Conservation (phyloP, 2,329 filamentous ascomycete species). For the Aspergillus intermedius region DNA sequence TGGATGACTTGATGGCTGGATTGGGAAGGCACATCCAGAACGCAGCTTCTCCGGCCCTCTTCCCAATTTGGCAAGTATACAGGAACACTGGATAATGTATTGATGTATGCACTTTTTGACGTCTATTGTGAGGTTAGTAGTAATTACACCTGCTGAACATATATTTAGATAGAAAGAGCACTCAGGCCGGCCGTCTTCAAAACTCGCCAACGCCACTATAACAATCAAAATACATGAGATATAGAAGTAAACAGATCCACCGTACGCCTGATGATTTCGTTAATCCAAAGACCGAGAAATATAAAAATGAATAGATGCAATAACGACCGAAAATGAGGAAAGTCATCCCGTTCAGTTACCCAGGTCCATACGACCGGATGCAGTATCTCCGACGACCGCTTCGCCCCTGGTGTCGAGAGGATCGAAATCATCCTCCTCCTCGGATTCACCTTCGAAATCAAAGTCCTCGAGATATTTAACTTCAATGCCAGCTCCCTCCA, state of each 20-base stretch:
- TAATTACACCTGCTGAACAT: conserved; percentile 8
- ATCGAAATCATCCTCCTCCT: conserved; percentile 31
- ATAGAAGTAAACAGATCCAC: conserved; percentile 16
- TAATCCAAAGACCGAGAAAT: conserved; percentile 1
- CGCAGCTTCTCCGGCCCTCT: too few species aligned
- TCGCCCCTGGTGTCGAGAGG: conserved; percentile 14
- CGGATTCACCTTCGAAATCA: conserved; percentile 52
- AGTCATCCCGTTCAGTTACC: conserved; percentile 20
- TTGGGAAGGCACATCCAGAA: too few species aligned
- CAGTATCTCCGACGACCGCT: conserved; percentile 22
- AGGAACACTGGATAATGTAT: too few species aligned
- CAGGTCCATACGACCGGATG: conserved; percentile 33
- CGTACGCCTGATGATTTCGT: conserved; percentile 20
- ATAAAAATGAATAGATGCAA: background rate
- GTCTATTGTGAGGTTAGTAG: conserved; percentile 15
- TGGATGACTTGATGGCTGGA: too few species aligned
- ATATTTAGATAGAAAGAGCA: conserved; percentile 15
- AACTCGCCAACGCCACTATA: conserved; percentile 21
- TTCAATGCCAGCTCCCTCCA: conserved; percentile 64
- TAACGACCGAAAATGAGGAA: background rate
- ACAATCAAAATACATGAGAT: conserved; percentile 23
- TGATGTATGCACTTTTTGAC: background rate
- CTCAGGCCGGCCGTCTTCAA: conserved; percentile 16
- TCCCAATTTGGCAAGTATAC: too few species aligned
- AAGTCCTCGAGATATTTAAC: conserved; percentile 69